phyloP scores from a whole-genome alignment of 2,329 filamentous ascomycete genomes.

The Tolypocladium ophioglossoides region DNA sequence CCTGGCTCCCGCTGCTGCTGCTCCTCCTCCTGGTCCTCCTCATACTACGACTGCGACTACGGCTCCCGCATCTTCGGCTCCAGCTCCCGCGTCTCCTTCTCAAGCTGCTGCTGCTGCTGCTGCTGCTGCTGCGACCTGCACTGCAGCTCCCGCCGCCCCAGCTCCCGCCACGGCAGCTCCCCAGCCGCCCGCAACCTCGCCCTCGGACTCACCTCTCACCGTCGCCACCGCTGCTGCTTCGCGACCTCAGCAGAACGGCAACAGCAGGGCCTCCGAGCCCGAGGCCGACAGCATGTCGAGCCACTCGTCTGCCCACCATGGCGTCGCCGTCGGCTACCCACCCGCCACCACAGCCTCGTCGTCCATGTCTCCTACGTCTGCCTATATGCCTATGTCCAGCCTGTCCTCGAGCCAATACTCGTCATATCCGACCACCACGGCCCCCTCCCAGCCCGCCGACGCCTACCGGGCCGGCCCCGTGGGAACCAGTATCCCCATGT shows the following conservation, averaged over 20 bases:
- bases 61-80: not conserved
- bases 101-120: not conserved
- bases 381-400: slow-evolving; percentile 12
- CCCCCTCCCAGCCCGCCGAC: slow-evolving; percentile 14
- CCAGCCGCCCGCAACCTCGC: not conserved
- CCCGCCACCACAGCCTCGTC: slow-evolving; percentile 6
- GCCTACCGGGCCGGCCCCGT: slow-evolving; percentile 18
- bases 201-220: slow-evolving; percentile 6
- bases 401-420: slow-evolving; percentile 17
- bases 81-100: not conserved
- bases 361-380: slow-evolving; percentile 10
- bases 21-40: slow-evolving; percentile 7
- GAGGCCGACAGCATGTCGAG: slow-evolving; percentile 21
- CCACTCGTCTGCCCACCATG: slow-evolving; percentile 15
- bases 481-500: slow-evolving; percentile 17
- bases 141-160: too few species aligned
- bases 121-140: too few species aligned
- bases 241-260: slow-evolving; percentile 19
- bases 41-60: not conserved
- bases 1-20: slow-evolving; percentile 11
- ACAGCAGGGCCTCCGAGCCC: slow-evolving; percentile 17
- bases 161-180: not conserved
- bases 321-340: slow-evolving; percentile 17
- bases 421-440: slow-evolving; percentile 17
- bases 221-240: slow-evolving; percentile 6